Base-by-base conservation (phyloP, 1,284 basidiomycete species). In the Anthracocystis walkeri region DNA sequence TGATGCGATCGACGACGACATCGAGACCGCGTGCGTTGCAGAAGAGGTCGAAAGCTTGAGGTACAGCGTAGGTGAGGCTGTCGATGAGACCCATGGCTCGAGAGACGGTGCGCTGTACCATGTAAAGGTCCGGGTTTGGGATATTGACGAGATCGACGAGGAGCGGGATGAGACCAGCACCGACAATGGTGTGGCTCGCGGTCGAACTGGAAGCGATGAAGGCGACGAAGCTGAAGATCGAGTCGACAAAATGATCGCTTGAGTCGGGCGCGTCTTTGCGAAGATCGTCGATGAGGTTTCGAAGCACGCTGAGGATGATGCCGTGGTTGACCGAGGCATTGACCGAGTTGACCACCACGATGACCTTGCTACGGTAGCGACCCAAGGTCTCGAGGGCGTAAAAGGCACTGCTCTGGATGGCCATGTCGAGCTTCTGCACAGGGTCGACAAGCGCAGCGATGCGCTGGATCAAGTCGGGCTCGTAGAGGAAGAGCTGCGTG, bases 261-360 rank as follows among this genome's bases (percentile, higher is more conserved):
- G 49, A 95, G 87, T 23, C 92, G 91, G 91, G 72, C 12, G 35
- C 29, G 29, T 58, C 59, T 11, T 58, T 65, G 21, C 61, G 53
- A n/a, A 81, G 63, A 27, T 77, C 71, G 21, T 76, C 58, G 61
- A 78, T 74, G 58, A 80, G 71, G 21, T 54, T 51, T 23, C 77
- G 78, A 42, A 84, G 60, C 23, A 75, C 66, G 41, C 78, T 79
- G 38, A 83, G 66, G 52, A 84, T 73, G 51, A 94, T 92, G 16
- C 97, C 97, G 83, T 99, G 97, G 81, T 94, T 97, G 68, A 98
- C 94, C 55, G 94, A 94, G 20, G 94, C 95, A 82, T 97, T 97
- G 53, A 98, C 90, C 1, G 95, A 91, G 16, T 92, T 91, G 46
- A 98, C 87, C 31, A 97, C 94, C 82, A 98, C 96, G 73, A 91